A percentile compares a stretch with the other conserved stretches of the same genome.
phyloP scores from a whole-genome alignment of 2,329 filamentous ascomycete genomes.

The Pseudocercospora fijiensis region DNA sequence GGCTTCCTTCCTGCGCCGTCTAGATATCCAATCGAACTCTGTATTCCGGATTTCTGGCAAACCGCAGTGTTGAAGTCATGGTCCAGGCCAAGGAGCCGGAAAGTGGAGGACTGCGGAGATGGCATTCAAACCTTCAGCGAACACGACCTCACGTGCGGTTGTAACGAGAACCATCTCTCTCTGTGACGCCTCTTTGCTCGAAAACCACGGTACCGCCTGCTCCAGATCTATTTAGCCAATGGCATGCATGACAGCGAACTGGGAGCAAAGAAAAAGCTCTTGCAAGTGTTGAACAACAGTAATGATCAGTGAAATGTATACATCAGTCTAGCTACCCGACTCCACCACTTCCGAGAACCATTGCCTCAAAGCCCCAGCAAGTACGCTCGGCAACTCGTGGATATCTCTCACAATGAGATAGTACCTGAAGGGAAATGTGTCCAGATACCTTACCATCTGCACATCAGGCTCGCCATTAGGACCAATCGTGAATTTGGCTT shows the following conservation, averaged over 20 bases:
- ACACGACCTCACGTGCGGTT: background rate
- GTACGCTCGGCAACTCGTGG: conserved; percentile 80
- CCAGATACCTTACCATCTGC: conserved; percentile 85
- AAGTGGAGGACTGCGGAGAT: background rate
- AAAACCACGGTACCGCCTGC: too few species aligned
- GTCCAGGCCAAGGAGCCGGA: background rate
- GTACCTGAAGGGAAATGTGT: conserved; percentile 95
- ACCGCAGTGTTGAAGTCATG: background rate
- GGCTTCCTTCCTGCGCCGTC: too few species aligned
- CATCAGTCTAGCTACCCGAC: background rate
- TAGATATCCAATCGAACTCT: too few species aligned
- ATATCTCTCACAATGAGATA: conserved; percentile 93
- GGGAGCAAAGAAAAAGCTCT: background rate
- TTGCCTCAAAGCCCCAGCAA: conserved; percentile 84
- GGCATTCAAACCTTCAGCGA: background rate
- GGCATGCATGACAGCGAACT: background rate
- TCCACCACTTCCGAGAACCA: conserved; percentile 82
- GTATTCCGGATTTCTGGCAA: background rate
- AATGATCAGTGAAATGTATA: background rate
- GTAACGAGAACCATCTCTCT: too few species aligned
- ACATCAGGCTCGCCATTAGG: conserved; percentile 64
- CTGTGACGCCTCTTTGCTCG: too few species aligned
- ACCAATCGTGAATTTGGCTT: conserved; percentile 76
- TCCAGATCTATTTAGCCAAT: background rate
- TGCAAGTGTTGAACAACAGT: background rate